Evolutionary conservation across 2,329 filamentous ascomycete genomes (phyloP), one percentile per base, ranked within the genome.

Genomic region (Coniosporium tulheliwenetii): DNA sequence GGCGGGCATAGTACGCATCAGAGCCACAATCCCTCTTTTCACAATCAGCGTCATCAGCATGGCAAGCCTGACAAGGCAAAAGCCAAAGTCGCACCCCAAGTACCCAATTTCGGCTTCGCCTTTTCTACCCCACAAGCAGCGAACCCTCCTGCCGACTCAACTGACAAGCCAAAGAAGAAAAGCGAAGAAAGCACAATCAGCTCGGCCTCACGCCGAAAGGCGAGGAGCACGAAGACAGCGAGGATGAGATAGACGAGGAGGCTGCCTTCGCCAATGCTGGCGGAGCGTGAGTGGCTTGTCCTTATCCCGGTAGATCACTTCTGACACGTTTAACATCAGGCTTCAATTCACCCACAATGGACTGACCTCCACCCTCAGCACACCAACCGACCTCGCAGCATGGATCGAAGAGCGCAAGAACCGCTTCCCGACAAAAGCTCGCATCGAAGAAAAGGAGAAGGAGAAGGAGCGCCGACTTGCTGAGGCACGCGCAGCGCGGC

Each of bases 391-490:
- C 53, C 70, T 95, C 41, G 72, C 76, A 16, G 74, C 76, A 5
- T 96, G 85, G 77, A 75, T 93, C 46, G 77, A 77, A 39, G 85
- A 94, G 58, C 77, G 89, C 44, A 81, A 72, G 54, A 80, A 76
- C 48, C 79, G 80, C 39, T 96, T 75, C 56, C 89, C 89, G 2
- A 95, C 87, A 2, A 75, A 76, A 56, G 75, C 75, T 44, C 77
- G 83, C 41, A 65, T 77, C 45, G 70, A 75, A 45, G 75, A 75
- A 47, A 83, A 26, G 19, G 19, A 26, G 19, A 26, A 26, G 7
- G 19, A 26, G 19, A 26, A 26, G 7, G 19, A 26, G 19, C 19
- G 19, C 19, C 19, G 73, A 59, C 19, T 26, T 26, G 19, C 30
- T 2, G 42, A 39, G 31, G 42, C 47, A 8, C 38, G 35, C 19